Evolutionary conservation across 306 rosid species (phyloP), one percentile per base, ranked within the genome.

Genomic region (Quercus variabilis): DNA sequence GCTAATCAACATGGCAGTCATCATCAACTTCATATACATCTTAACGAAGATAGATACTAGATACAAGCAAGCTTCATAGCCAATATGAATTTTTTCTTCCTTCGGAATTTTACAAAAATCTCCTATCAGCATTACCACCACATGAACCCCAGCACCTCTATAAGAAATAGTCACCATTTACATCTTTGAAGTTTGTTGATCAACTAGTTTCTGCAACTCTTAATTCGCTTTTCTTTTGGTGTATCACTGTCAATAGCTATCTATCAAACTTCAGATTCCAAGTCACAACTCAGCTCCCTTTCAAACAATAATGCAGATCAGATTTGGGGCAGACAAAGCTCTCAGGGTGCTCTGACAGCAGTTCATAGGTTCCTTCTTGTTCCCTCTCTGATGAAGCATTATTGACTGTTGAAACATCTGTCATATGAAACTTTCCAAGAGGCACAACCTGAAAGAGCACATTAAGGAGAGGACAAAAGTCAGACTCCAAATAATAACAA

Each of bases 321-420:
- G 86, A 78, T 77, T 85, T 82, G 19, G 80, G 79, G 85, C 68
- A 73, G 58, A 49, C 74, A 59, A 73, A 82, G 82, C 78, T 75
- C 88, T 80, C 86, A 3, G 86, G 88, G 79, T 83, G 75, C 64
- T 87, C 87, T 20, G 84, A 90, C 41, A 77, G 84, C 78, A 86
- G 74, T 77, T 79, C 82, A 69, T 21, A 73, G 20, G 55, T 67
- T 79, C 76, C 87, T 79, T 74, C 55, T 43, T 74, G 56, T 25
- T 75, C 64, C 69, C 71, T 65, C 82, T 79, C 79, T 11, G 81
- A 71, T 9, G 83, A 74, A 78, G 83, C 52, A 60, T 83, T 70
- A 49, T 35, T 71, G 74, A 38, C 65, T 54, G 79, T 70, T 62
- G 90, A 77, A 86, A 78, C 78, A 76, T 73, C 84, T 20, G 69